phyloP scores from a whole-genome alignment of 768 basidiomycete species.

The Chalciporus sphaerocephalus region DNA sequence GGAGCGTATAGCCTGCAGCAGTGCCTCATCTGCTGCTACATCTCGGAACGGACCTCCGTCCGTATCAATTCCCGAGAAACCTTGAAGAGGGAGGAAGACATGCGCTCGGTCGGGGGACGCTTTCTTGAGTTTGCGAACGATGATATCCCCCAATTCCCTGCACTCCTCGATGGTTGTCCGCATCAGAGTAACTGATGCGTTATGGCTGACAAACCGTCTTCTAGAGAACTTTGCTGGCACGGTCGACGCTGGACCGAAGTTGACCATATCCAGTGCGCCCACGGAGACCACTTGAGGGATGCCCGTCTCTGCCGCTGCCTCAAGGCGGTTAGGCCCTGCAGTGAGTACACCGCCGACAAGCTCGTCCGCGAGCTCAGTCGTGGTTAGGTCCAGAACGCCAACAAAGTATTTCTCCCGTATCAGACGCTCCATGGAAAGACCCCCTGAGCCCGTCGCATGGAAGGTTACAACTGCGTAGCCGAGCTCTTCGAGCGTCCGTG shows the following conservation, averaged over 20 bases:
- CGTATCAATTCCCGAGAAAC: slow-evolving; percentile 25
- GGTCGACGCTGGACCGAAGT: slow-evolving; percentile 30
- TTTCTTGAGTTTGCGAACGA: slow-evolving; percentile 18
- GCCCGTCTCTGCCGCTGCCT: slow-evolving; percentile 17
- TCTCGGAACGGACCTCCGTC: slow-evolving; percentile 24
- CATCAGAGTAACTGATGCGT: slow-evolving; percentile 29
- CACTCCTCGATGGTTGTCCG: slow-evolving; percentile 27
- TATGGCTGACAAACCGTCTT: slow-evolving; percentile 22
- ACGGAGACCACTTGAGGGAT: slow-evolving; percentile 30
- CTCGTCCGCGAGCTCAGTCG: slow-evolving; percentile 32
- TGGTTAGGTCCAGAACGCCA: slow-evolving; percentile 31
- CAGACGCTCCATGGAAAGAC: slow-evolving; percentile 29
- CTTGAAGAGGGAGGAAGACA: slow-evolving; percentile 23
- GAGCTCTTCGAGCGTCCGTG: slow-evolving; percentile 17
- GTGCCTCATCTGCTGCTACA: slow-evolving; percentile 19
- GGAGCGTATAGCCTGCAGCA: slow-evolving; percentile 17
- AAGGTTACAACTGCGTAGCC: slow-evolving; percentile 24
- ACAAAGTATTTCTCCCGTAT: slow-evolving; percentile 21
- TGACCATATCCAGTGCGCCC: slow-evolving; percentile 33
- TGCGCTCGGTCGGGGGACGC: slow-evolving; percentile 15
- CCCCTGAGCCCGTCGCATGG: slow-evolving; percentile 29
- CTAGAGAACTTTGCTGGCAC: slow-evolving; percentile 17
- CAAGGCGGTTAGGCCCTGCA: slow-evolving; percentile 27
- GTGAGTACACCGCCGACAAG: slow-evolving; percentile 28
- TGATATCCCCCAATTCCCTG: slow-evolving; percentile 16